Evolutionary conservation across 2,329 filamentous ascomycete genomes (phyloP).

Genomic region (Trichoderma breve): DNA sequence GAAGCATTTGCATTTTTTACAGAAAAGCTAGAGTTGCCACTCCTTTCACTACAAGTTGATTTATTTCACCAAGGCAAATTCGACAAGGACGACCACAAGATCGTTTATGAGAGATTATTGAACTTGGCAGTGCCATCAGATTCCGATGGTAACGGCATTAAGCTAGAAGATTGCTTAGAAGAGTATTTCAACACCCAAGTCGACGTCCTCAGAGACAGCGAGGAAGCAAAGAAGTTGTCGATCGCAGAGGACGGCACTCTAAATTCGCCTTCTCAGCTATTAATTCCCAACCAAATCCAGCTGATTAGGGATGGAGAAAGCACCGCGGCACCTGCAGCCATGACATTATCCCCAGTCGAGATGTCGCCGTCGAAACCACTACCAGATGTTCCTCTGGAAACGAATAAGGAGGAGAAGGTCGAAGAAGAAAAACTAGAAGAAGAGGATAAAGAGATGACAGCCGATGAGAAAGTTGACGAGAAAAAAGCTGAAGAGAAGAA

Average conservation of each 20-base stretch:
- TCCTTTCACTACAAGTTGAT: slow-evolving; percentile 89
- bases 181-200: slow-evolving; percentile 94
- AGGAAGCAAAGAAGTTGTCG: slow-evolving; percentile 49
- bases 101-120: slow-evolving; percentile 85
- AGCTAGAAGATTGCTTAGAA: slow-evolving; percentile 86
- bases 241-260: slow-evolving; percentile 29
- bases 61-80: slow-evolving; percentile 89
- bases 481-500: neutral
- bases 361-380: slow-evolving; percentile 26
- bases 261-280: slow-evolving; percentile 28
- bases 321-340: slow-evolving; percentile 32
- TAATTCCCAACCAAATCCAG: slow-evolving; percentile 35
- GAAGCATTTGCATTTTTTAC: slow-evolving; percentile 96
- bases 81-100: slow-evolving; percentile 86
- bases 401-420: neutral
- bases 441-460: neutral
- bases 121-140: slow-evolving; percentile 87
- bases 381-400: neutral
- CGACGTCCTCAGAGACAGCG: slow-evolving; percentile 75
- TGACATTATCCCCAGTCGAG: slow-evolving; percentile 35
- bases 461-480: neutral
- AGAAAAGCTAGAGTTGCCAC: slow-evolving; percentile 79
- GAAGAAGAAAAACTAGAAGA: neutral
- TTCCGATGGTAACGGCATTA: slow-evolving; percentile 67
- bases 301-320: slow-evolving; percentile 36